A percentile compares a stretch with the other conserved stretches of the same genome.
Conservation (phyloP, 1,284 basidiomycete species). For the Ceratobasidium sp. region DNA sequence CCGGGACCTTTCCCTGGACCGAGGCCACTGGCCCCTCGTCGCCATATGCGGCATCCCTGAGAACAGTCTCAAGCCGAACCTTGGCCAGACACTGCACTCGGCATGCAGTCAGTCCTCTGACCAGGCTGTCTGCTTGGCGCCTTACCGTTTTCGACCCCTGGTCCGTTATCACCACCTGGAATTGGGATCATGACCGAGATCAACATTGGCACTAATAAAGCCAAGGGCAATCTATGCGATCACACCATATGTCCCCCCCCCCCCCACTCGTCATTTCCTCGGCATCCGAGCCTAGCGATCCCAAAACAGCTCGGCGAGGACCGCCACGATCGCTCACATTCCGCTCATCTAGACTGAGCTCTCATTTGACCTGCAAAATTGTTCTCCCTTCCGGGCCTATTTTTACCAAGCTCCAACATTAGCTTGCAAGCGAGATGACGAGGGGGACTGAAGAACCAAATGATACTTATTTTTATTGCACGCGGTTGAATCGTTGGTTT, state of each 20-base stretch:
- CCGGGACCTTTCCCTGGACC: not conserved
- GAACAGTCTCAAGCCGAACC: not conserved
- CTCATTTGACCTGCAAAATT: not conserved
- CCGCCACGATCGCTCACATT: not conserved
- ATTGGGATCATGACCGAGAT: constrained; percentile 6
- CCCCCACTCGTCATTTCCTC: not conserved
- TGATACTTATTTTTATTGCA: not conserved
- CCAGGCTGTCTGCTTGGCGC: not conserved
- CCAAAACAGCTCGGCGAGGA: not conserved
- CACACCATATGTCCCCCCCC: not conserved
- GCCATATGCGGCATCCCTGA: constrained; percentile 12
- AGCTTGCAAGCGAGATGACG: not conserved
- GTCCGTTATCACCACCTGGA: constrained; percentile 10
- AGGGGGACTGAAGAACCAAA: not conserved
- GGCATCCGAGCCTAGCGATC: not conserved
- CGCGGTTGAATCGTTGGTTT: not conserved
- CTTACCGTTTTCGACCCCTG: not conserved
- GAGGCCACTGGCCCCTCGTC: not conserved
- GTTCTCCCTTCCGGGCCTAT: not conserved
- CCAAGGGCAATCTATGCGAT: not conserved
- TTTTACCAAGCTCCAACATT: not conserved
- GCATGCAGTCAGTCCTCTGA: not conserved
- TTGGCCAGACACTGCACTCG: not conserved
- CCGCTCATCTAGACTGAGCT: constrained; percentile 16
- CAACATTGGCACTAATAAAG: not conserved